phyloP scores from a whole-genome alignment of 2,329 filamentous ascomycete species.

The Leptographium flavum region DNA sequence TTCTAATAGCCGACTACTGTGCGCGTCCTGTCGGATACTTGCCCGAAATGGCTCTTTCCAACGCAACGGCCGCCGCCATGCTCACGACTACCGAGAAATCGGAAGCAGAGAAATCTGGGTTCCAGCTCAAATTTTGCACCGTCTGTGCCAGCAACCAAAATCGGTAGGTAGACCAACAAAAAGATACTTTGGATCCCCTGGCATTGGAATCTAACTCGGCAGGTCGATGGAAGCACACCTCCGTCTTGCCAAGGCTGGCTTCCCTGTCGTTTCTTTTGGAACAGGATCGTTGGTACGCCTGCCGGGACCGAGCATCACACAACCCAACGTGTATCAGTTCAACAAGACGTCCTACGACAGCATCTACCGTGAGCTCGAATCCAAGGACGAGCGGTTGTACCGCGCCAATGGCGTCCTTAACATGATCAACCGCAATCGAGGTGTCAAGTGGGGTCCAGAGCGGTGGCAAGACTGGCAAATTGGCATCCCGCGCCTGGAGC shows the following conservation, averaged over 20 bases:
- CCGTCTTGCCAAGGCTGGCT: slow-evolving; percentile 69
- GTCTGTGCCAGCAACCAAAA: slow-evolving; percentile 99
- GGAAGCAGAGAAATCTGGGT: slow-evolving; percentile 39
- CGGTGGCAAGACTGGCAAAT: slow-evolving; percentile 96
- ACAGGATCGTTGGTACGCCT: slow-evolving; percentile 89
- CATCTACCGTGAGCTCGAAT: slow-evolving; percentile 82
- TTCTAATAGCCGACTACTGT: background rate
- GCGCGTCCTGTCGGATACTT: background rate
- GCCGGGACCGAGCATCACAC: slow-evolving; percentile 76
- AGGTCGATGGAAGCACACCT: slow-evolving; percentile 99
- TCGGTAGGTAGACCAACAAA: slow-evolving; percentile 42
- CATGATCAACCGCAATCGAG: slow-evolving; percentile 86
- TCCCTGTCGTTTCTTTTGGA: slow-evolving; percentile 96
- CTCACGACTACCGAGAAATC: slow-evolving; percentile 19
- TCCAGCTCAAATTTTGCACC: slow-evolving; percentile 91
- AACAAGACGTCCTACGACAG: slow-evolving; percentile 90
- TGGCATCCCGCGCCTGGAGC: slow-evolving; percentile 67
- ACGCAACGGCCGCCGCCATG: background rate
- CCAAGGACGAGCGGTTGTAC: slow-evolving; percentile 79
- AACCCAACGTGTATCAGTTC: slow-evolving; percentile 97
- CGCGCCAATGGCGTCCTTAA: slow-evolving; percentile 83
- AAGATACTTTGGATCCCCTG: too few species aligned
- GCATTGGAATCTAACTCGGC: background rate
- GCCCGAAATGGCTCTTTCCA: slow-evolving; percentile 3
- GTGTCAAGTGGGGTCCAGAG: slow-evolving; percentile 90